These are phyloP conservation scores for Neoboletus subvelutipes DNA, from an alignment of 768 basidiomycete species.

Conservation along the genomic window DNA sequence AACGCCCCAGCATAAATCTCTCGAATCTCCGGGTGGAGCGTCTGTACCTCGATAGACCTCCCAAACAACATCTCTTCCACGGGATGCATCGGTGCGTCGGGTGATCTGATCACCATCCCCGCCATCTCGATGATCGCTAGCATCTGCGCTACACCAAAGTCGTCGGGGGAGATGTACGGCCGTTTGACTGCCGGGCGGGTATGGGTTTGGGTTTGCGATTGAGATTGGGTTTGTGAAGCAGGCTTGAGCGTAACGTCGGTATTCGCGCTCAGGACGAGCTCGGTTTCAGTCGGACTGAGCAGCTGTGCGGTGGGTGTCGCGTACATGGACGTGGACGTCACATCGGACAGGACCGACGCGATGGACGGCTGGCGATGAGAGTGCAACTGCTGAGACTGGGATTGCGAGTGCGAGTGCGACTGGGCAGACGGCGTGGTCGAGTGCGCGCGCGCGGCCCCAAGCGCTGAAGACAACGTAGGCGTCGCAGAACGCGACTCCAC, in stretches of 20 bases:
- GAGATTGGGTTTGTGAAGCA: neutral
- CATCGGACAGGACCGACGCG: conserved; percentile 70
- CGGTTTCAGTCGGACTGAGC: conserved; percentile 24
- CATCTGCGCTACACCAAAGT: conserved; percentile 86
- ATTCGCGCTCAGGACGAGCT: neutral
- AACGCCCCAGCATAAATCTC: conserved; percentile 72
- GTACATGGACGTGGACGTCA: conserved; percentile 42
- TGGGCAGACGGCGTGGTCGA: conserved; percentile 24
- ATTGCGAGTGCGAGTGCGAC: conserved; percentile 29
- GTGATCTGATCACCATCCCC: conserved; percentile 40
- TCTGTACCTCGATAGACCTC: conserved; percentile 53
- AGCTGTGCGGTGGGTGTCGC: conserved; percentile 41
- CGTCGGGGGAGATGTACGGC: conserved; percentile 63
- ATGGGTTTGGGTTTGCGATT: too few relatives aligned
- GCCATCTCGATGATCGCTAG: conserved; percentile 81
- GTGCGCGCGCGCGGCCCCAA: conserved; percentile 17
- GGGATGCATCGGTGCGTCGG: conserved; percentile 48
- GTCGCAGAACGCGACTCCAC: conserved; percentile 27
- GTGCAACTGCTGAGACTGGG: conserved; percentile 14
- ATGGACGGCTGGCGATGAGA: conserved; percentile 65
- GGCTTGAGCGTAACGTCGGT: conserved; percentile 31
- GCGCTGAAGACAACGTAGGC: conserved; percentile 23
- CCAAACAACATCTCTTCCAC: conserved; percentile 78
- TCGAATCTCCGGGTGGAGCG: conserved; percentile 67
- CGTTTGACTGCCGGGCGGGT: conserved; percentile 35